phyloP scores from a whole-genome alignment of 306 rosid species.

The Castanospermum australe region DNA sequence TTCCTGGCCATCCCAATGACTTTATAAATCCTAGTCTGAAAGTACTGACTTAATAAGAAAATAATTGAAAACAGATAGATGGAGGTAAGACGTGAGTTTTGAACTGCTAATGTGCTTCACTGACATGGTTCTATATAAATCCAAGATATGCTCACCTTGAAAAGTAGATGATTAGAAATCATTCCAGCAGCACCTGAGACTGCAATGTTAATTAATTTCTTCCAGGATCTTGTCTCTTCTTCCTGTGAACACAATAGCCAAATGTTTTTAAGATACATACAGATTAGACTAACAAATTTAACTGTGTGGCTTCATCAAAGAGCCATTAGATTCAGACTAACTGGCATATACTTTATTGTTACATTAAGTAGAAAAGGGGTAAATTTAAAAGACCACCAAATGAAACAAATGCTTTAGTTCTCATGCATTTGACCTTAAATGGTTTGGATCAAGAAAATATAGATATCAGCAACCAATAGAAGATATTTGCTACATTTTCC shows the following conservation, averaged over 20 bases:
- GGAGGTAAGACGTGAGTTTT: not conserved
- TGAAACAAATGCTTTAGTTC: not conserved
- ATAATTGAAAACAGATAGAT: not conserved
- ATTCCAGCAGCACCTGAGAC: constrained; percentile 99
- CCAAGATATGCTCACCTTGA: constrained; percentile 62
- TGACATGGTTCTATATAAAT: not conserved
- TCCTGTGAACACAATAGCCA: constrained; percentile 55
- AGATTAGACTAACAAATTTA: not conserved
- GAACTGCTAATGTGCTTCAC: not conserved
- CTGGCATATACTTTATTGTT: not conserved
- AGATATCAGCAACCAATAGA: not conserved
- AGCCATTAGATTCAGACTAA: not conserved
- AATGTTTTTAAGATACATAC: not conserved
- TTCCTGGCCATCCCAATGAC: not conserved
- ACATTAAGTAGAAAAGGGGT: not conserved
- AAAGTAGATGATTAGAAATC: constrained; percentile 94
- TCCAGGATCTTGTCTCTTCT: constrained; percentile 95
- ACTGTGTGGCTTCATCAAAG: not conserved
- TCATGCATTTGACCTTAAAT: not conserved
- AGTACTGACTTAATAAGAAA: not conserved
- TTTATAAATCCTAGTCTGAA: not conserved
- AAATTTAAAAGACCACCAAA: not conserved
- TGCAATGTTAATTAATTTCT: constrained; percentile 78
- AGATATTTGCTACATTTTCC: not conserved
- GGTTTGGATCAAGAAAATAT: not conserved